Conservation (phyloP, 2,329 filamentous ascomycete genomes). For the Erysiphe pulchra region DNA sequence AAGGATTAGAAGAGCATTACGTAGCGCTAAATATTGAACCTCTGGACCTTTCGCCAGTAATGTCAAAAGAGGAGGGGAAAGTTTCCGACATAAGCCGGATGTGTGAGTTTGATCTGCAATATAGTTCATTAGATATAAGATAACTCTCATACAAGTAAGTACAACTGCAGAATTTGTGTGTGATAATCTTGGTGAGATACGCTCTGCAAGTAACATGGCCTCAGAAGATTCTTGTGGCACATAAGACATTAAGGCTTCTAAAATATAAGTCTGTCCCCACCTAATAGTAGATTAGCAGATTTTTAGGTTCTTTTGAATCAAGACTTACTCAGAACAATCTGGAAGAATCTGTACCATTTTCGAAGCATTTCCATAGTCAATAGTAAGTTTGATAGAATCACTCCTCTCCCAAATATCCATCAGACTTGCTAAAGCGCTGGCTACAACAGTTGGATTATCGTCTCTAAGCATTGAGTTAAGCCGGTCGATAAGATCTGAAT, state of each 20-base stretch:
- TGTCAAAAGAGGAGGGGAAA: constrained; percentile 84
- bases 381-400: constrained; percentile 77
- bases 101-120: constrained; percentile 50
- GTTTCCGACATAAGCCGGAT: constrained; percentile 92
- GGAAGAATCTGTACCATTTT: constrained; percentile 93
- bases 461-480: constrained; percentile 92
- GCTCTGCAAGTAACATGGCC: constrained; percentile 73
- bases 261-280: constrained; percentile 97
- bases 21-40: constrained; percentile 87
- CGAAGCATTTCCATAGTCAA: constrained; percentile 95
- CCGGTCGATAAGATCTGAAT: constrained; percentile 86
- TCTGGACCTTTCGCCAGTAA: constrained; percentile 87
- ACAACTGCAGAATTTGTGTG: constrained; percentile 96
- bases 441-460: constrained; percentile 96
- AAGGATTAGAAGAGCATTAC: constrained; percentile 86
- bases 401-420: constrained; percentile 73
- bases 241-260: constrained; percentile 94
- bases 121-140: constrained; percentile 85
- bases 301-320: constrained; percentile 64
- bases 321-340: constrained; percentile 77
- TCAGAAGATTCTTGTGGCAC: constrained; percentile 79
- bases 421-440: constrained; percentile 83
- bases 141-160: constrained; percentile 86
- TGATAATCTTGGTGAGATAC: constrained; percentile 95
- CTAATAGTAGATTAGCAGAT: constrained; percentile 28